Evolutionary conservation across 2,329 filamentous ascomycete species (phyloP), one percentile per base, ranked within the genome.

Genomic region (Apiospora pterosperma): DNA sequence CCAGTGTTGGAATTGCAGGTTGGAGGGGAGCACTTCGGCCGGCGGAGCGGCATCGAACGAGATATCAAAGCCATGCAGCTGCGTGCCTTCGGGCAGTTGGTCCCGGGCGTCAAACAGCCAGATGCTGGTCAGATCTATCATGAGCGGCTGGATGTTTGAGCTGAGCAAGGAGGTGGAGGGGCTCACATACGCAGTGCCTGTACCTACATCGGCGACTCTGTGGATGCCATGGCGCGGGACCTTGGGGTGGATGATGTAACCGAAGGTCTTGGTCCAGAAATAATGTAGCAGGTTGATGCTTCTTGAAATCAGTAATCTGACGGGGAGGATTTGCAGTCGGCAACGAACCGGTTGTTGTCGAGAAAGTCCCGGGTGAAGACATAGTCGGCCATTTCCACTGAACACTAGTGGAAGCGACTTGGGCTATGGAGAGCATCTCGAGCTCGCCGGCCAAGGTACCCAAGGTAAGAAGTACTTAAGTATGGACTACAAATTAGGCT

Each of bases 1-100:
- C 44, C 44, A 52, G 1, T 10, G 6, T 25, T 19, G 14, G 2
- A 52, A 19, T 7, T 23, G 64, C 5, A 71, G 66, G 28, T 70
- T 72, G 25, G 66, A 58, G 16, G 69, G 68, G 8, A 72, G 55
- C 23, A 48, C 63, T 6, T 67, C 62, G 2, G 16, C 58, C 3
- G 70, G 67, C 6, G 67, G 70, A 21, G 67, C 64, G 1, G 68
- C 68, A 21, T 68, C 59, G 39, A 70, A 64, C 3, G 71, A 73
- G 48, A 73, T 68, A 39, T 73, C 70, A 2, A 73, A 63, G 4
- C 68, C 69, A n/a, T 67, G 63, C 1, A 72, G 59, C 12, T 65
- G 62, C 11, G 68, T 62, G 19, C 69, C 66, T 25, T 63, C 41
- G 39, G 63, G n/a, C 10, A 68, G 39, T 3, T 11, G 31, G 3